Evolutionary conservation across 345 rosid genomes (phyloP), one percentile per base, ranked within the genome.

Genomic region (Lumnitzera littorea): DNA sequence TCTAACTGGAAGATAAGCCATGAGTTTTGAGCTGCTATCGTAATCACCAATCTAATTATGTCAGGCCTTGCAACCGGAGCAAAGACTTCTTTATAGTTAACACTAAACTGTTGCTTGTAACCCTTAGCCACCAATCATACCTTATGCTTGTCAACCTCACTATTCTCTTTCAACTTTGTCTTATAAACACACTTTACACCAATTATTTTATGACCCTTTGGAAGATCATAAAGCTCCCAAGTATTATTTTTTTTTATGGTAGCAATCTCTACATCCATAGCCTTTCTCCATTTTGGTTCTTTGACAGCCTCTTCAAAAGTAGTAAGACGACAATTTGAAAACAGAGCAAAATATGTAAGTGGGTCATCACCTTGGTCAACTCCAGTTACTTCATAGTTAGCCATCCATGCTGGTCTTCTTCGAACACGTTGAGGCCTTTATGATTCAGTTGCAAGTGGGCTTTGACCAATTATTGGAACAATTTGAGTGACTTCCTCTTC

Each of bases 171-270:
- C 2, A 24, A 43, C 23, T 65, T 57, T 16, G 29, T 57, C 16
- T 64, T 43, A 9, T 27, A 57, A 3, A 51, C 46, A 57, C 17
- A 57, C n/a, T 65, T 65, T 2, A 65, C 50, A 23, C 46, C 29
- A 24, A 57, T 43, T 53, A 6, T 36, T 36, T 36, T 36, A 36
- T 36, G 43, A 36, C 43, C 43, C 43, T 36, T 36, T 36, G 11
- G 55, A 14, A 60, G 55, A 49, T 20, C 14, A 0, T 24, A 9
- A 15, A 60, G 46, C 46, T 24, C 15, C 46, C 23, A 60, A 1
- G 63, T 60, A 2, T 49, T 20, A 12, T 60, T 64, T 36, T 31
- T 56, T 29, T 64, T 48, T 8, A 49, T 64, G 2, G 43, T 5
- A 2, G 4, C 8, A 3, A 51, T 65, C n/a, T 65, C 57, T 0